Evolutionary conservation across 1,139 yeast species (phyloP).

Genomic region (Pneumocystis sp.): DNA sequence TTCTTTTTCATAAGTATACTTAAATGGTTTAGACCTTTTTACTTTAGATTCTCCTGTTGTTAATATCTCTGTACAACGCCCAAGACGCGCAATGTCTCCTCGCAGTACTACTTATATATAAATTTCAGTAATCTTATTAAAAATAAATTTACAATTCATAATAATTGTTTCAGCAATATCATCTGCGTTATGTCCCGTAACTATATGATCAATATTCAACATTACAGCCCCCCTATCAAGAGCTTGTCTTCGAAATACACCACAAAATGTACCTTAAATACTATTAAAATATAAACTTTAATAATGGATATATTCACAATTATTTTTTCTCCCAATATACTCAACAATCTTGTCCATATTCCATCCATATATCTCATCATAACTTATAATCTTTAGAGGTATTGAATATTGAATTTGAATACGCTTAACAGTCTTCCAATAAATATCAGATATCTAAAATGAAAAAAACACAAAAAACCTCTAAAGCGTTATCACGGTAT

Average conservation of each 20-base stretch:
- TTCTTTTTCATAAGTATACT: constrained; percentile 91
- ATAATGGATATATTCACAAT: constrained; percentile 33
- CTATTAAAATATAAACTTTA: not conserved
- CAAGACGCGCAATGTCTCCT: constrained; percentile 92
- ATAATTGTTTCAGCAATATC: constrained; percentile 97
- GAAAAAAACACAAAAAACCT: constrained; percentile 21
- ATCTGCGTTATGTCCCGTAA: constrained; percentile 98
- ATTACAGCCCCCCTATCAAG: constrained; percentile 92
- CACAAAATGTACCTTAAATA: constrained; percentile 57
- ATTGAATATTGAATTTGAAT: constrained; percentile 77
- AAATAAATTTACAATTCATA: constrained; percentile 41
- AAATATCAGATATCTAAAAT: not conserved
- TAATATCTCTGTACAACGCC: constrained; percentile 74
- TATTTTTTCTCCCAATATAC: constrained; percentile 83
- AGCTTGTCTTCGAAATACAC: constrained; percentile 92
- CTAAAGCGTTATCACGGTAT: constrained; percentile 90
- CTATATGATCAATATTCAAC: constrained; percentile 73
- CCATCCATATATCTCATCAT: constrained; percentile 80
- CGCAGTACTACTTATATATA: constrained; percentile 30
- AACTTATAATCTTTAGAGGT: constrained; percentile 81
- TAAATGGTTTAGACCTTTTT: constrained; percentile 88
- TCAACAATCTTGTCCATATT: constrained; percentile 97
- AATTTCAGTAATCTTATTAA: constrained; percentile 19
- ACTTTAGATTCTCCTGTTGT: constrained; percentile 46
- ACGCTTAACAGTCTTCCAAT: constrained; percentile 62